Base-by-base conservation (phyloP, 768 basidiomycete genomes). In the Paxillus involutus region DNA sequence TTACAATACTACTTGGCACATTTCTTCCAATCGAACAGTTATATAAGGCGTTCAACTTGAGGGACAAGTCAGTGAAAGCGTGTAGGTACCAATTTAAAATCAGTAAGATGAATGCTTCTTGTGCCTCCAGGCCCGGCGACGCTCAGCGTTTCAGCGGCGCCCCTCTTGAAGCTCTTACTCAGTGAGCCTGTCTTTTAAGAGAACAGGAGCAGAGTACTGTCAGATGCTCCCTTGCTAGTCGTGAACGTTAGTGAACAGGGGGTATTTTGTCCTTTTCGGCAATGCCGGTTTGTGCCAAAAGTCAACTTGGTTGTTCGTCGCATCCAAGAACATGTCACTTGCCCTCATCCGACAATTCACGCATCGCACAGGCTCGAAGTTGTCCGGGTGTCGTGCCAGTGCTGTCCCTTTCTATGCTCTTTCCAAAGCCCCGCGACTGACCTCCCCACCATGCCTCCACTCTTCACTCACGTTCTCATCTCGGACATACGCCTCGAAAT, bases 401-500 rank as follows among this genome's bases (percentile, higher is more conserved):
- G 9, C 32, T 2, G 16, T 17, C 30, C 6, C 17, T 36, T 37
- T 40, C 10, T 49, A 53, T 57, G 52, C 51, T 14, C 10, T 7
- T n/a, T 24, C 21, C 10, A 42, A 19, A 10, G 12, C 33, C 14
- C 4, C 40, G 24, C 48, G 36, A 8, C 60, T 39, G 3, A 24
- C n/a, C 16, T 21, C 10, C 10, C 29, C 19, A 35, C 17, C 32
- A 24, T 11, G 8, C 41, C 26, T 44, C 35, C 36, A n/a, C 13
- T 10, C 33, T 17, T 36, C 47, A 37, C 24, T 21, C 8, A 24
- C 7, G 0, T 57, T 49, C n/a, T 16, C 17, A 4, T 44, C 37
- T 12, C 69, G 69, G 37, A 51, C 51, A 7, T 71, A 70, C 48
- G 66, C 66, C 21, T 70, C 68, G 39, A 72, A 59, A 40, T 40